Evolutionary conservation across 768 basidiomycete species (phyloP).

Genomic region (Phylloporus rhodoxanthus): DNA sequence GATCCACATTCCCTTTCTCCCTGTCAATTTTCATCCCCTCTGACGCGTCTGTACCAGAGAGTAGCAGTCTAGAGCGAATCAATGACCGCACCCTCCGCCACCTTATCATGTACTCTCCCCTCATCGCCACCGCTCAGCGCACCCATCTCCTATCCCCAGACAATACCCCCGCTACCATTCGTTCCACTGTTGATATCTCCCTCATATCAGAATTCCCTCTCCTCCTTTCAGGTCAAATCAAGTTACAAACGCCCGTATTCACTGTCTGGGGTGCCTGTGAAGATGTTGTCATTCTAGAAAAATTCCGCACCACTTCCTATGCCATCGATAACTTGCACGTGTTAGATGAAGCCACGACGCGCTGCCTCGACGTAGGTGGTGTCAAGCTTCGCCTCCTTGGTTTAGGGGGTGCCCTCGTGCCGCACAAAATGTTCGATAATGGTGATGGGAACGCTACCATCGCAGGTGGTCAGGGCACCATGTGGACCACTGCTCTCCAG

Average conservation of each 20-base stretch:
- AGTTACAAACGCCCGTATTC: conserved; percentile 88
- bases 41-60: conserved; percentile 45
- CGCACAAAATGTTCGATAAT: conserved; percentile 93
- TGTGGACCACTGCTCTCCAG: conserved; percentile 98
- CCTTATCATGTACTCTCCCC: conserved; percentile 92
- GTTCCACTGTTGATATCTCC: conserved; percentile 66
- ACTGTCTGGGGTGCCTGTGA: conserved; percentile 98
- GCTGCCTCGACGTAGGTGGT: conserved; percentile 85
- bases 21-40: conserved; percentile 1
- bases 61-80: conserved; percentile 78
- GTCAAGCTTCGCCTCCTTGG: conserved; percentile 93
- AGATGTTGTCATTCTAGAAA: conserved; percentile 89
- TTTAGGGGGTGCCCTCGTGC: conserved; percentile 89
- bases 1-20: conserved; percentile 2
- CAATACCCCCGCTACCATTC: conserved; percentile 61
- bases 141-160: conserved; percentile 70
- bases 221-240: conserved; percentile 84
- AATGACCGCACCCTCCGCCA: conserved; percentile 95
- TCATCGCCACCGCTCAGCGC: conserved; percentile 80
- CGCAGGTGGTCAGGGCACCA: conserved; percentile 94
- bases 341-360: conserved; percentile 93
- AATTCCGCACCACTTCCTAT: conserved; percentile 79
- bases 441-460: conserved; percentile 95
- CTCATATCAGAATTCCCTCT: conserved; percentile 92
- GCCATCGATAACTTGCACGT: conserved; percentile 85